Evolutionary conservation across 306 rosid species (phyloP), one percentile per base, ranked within the genome.

Genomic region (Lathyrus oleraceus): DNA sequence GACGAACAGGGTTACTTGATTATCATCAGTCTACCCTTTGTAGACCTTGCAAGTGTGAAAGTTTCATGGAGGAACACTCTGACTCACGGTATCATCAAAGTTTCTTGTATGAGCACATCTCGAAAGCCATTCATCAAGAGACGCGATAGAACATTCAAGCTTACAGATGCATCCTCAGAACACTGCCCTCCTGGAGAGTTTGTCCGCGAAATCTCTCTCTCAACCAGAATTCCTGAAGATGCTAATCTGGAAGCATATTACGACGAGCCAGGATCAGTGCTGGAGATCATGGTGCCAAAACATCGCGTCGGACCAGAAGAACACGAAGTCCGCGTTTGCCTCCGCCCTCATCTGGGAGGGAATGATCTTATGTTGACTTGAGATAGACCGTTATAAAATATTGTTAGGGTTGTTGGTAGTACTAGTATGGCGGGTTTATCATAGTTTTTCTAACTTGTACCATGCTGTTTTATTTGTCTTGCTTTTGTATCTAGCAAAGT

Each of bases 161-260:
- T 92, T 72, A 70, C 92, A 3, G 96, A 87, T 75, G 81, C 87
- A 14, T 76, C 87, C 8, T 81, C 96, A 1, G 98, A 92, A 79
- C 98, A 92, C 81, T 89, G 98, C 63, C 96, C 95, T 25, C 98
- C 92, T 0, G 98, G 96, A 12, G 95, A 92, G 71, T 89, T 92
- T 35, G 92, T 92, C 13, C 82, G 98, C 12, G 98, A 92, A 82
- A 89, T 92, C 45, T 87, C 87, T 1, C 95, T 92, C 28, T 81
- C 87, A 25, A 88, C 88, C 38, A 87, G 92, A 75, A 92, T 92
- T 77, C 96, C 96, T 28, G 96, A 92, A 83, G 95, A 88, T 20
- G 98, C 96, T 67, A 82, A 86, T 65, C 82, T 92, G 19, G 98
- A 89, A 81, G 98, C 98, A 30, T 89, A 87, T 56, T 89, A 87